Evolutionary conservation across 139 green algal genomes (phyloP).

Genomic region (Tetratostichococcus sp.): DNA sequence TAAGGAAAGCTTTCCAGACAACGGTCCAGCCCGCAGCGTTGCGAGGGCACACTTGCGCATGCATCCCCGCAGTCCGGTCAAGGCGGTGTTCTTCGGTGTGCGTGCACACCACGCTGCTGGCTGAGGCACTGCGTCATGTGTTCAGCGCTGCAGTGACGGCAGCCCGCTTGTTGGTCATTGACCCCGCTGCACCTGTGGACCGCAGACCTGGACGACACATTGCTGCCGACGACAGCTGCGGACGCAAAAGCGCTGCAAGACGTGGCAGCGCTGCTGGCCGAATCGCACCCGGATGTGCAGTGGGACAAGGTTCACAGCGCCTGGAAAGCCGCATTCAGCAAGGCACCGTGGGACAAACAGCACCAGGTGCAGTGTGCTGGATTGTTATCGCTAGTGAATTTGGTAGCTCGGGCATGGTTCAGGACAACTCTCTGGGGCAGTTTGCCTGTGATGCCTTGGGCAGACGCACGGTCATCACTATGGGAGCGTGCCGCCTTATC

Average conservation of each 20-base stretch:
- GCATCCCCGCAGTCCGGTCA: not conserved
- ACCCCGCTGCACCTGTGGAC: not conserved
- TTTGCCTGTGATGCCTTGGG: no score
- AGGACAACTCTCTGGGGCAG: no score
- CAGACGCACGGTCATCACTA: no score
- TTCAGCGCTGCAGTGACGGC: no score
- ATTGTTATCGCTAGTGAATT: not conserved
- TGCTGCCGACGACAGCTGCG: constrained; percentile 29
- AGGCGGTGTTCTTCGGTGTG: constrained; percentile 28
- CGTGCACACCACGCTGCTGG: no score
- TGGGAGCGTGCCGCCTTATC: not conserved
- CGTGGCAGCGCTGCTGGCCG: constrained; percentile 18
- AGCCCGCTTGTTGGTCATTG: no score
- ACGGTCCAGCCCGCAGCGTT: no score
- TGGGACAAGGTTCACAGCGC: constrained; percentile 9
- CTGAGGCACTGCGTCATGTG: no score
- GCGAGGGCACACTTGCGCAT: not conserved
- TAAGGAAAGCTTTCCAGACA: no score
- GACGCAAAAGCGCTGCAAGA: constrained; percentile 15
- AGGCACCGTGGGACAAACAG: constrained; percentile 29
- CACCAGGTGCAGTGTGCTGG: constrained; percentile 17
- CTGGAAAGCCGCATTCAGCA: constrained; percentile 18
- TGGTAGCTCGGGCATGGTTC: no score
- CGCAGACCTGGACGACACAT: constrained; percentile 36
- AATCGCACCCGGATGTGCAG: constrained; percentile 12